Evolutionary conservation across 192 early-diverging fungal species (phyloP).

Genomic region (Funneliformis geosporum): DNA sequence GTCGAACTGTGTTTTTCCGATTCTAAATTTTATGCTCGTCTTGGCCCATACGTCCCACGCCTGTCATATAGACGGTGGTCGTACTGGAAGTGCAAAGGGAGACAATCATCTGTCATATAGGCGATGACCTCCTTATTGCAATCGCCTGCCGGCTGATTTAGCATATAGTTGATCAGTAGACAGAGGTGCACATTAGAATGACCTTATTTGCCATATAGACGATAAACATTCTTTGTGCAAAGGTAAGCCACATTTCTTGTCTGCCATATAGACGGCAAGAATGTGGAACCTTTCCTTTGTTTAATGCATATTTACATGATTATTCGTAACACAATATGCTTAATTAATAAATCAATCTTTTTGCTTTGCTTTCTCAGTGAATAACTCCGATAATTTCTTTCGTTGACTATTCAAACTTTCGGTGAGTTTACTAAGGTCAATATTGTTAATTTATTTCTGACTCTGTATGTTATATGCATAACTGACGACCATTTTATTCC

Average conservation of each 20-base stretch:
- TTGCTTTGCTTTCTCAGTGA: no score
- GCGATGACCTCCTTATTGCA: slow-evolving; percentile 30
- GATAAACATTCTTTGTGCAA: slow-evolving; percentile 29
- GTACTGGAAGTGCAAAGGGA: slow-evolving; percentile 33
- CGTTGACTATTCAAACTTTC: no score
- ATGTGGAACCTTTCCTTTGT: slow-evolving; percentile 12
- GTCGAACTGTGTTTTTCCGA: neutral
- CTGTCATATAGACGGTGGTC: slow-evolving; percentile 26
- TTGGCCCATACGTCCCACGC: slow-evolving; percentile 10
- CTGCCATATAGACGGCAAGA: slow-evolving; percentile 22
- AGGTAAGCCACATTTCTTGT: slow-evolving; percentile 31
- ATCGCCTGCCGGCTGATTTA: slow-evolving; percentile 33
- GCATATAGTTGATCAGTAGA: slow-evolving; percentile 25
- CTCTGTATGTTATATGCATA: no score
- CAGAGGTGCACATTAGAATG: slow-evolving; percentile 29
- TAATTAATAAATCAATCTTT: no score
- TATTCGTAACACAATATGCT: no score
- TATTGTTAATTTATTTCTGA: no score
- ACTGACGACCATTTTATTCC: no score
- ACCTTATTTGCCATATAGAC: slow-evolving; percentile 30
- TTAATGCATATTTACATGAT: neutral
- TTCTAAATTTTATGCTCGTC: neutral
- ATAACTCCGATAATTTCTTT: no score
- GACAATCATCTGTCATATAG: slow-evolving; percentile 27
- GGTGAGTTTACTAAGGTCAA: no score